Conservation (phyloP, 179 eudicot genomes). For the Amaranthus tricolor region DNA sequence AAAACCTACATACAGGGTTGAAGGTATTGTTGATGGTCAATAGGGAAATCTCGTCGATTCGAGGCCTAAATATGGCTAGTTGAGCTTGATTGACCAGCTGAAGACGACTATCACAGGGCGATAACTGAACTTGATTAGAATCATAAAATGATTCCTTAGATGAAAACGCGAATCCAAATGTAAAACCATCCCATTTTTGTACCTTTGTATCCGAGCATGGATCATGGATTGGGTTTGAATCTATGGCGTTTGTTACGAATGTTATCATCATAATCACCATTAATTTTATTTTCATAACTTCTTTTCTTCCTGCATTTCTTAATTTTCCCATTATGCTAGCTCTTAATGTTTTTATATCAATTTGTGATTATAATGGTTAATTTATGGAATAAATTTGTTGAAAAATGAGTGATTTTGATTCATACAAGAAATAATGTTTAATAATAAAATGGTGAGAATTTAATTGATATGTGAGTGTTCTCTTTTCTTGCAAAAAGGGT, state of each 20-base stretch:
- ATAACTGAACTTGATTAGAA: conserved; percentile 56
- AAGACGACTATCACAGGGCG: conserved; percentile 80
- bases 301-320: conserved; percentile 11
- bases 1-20: conserved; percentile 41
- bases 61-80: conserved; percentile 74
- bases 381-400: neutral
- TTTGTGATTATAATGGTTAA: neutral
- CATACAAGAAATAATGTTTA: neutral
- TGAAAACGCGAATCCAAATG: conserved; percentile 47
- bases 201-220: conserved; percentile 72
- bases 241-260: conserved; percentile 32
- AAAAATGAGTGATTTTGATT: neutral
- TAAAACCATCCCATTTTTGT: conserved; percentile 65
- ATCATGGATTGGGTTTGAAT: conserved; percentile 54
- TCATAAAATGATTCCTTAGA: conserved; percentile 30
- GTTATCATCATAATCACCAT: conserved; percentile 22
- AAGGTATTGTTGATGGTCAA: conserved; percentile 59
- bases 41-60: conserved; percentile 76
- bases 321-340: conserved; percentile 17
- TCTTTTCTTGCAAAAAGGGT: conserved; percentile 3
- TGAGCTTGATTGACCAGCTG: conserved; percentile 42
- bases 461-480: neutral
- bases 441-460: neutral
- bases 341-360: neutral
- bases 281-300: conserved; percentile 5